A percentile compares a stretch with the other conserved stretches of the same genome.
These are phyloP conservation scores for Xylaria arbuscula DNA, from an alignment of 2,329 filamentous ascomycete genomes.

Conservation along the genomic window DNA sequence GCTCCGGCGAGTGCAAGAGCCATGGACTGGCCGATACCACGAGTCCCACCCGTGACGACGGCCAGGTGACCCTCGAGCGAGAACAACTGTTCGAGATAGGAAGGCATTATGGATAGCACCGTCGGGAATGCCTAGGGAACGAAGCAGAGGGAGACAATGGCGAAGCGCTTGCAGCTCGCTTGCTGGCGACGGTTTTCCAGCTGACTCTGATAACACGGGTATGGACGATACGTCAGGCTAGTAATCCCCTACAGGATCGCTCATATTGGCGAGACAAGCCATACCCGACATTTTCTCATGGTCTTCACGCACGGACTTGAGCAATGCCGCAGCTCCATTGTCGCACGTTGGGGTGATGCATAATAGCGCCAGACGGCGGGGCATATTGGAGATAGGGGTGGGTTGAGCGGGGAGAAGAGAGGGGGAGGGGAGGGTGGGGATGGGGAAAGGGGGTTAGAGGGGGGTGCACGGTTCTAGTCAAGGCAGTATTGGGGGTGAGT, in stretches of 20 bases:
- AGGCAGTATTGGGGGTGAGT: background rate
- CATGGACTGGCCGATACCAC: constrained; percentile 67
- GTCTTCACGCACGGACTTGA: background rate
- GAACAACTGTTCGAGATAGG: constrained; percentile 53
- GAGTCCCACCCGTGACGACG: constrained; percentile 65
- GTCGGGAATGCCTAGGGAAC: background rate
- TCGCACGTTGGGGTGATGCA: background rate
- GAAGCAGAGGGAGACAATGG: background rate
- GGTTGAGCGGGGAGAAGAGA: background rate
- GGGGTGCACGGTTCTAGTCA: background rate
- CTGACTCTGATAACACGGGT: background rate
- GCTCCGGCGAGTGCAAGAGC: constrained; percentile 68
- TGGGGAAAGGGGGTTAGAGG: too few relatives aligned
- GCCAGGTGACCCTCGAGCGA: constrained; percentile 65
- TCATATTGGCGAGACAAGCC: background rate
- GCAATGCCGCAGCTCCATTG: background rate
- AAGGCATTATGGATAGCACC: constrained; percentile 31
- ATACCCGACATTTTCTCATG: background rate
- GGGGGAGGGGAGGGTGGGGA: background rate
- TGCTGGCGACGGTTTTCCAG: background rate
- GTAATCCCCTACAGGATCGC: background rate
- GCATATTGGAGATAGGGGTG: background rate
- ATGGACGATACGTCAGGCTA: background rate
- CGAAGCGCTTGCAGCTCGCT: background rate
- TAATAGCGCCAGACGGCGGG: background rate